Evolutionary conservation across 139 green algal species (phyloP).

Genomic region (Ulvella scutata): DNA sequence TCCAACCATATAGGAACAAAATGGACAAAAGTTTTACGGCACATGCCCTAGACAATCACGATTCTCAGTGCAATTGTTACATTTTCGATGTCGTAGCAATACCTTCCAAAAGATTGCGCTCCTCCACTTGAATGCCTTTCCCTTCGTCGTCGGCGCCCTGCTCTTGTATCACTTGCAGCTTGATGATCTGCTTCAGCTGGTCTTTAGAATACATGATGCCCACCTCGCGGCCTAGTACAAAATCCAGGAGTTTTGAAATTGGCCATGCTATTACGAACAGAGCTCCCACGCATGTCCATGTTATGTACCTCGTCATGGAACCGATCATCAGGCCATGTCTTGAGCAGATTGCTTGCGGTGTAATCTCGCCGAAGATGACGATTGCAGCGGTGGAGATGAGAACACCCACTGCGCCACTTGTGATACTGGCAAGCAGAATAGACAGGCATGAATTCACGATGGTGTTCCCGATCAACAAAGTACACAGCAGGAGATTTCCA

Average conservation of each 20-base stretch:
- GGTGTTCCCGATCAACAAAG: slow-evolving; percentile 44
- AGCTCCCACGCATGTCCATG: slow-evolving; percentile 19
- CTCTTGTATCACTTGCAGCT: slow-evolving; percentile 37
- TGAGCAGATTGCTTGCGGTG: slow-evolving; percentile 36
- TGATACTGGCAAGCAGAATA: slow-evolving; percentile 30
- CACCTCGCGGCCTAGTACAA: slow-evolving; percentile 30
- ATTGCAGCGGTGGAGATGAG: no score
- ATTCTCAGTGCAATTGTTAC: no score
- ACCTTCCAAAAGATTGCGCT: slow-evolving; percentile 19
- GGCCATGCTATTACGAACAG: slow-evolving; percentile 27
- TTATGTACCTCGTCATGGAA: slow-evolving; percentile 20
- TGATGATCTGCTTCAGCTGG: slow-evolving; percentile 38
- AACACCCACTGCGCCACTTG: no score
- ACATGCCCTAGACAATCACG: no score
- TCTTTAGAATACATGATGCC: slow-evolving; percentile 23
- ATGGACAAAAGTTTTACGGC: no score
- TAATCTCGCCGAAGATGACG: slow-evolving; percentile 46
- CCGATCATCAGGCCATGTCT: slow-evolving; percentile 35
- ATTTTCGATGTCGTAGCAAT: no score
- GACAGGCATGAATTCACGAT: slow-evolving; percentile 31
- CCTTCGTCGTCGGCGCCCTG: no score
- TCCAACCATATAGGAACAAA: no score
- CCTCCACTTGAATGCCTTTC: slow-evolving; percentile 5
- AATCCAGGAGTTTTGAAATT: slow-evolving; percentile 32
- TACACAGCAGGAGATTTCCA: slow-evolving; percentile 50